These are phyloP conservation scores for Abrus pulchellus DNA, from an alignment of 306 rosid genomes.

Conservation along the genomic window DNA sequence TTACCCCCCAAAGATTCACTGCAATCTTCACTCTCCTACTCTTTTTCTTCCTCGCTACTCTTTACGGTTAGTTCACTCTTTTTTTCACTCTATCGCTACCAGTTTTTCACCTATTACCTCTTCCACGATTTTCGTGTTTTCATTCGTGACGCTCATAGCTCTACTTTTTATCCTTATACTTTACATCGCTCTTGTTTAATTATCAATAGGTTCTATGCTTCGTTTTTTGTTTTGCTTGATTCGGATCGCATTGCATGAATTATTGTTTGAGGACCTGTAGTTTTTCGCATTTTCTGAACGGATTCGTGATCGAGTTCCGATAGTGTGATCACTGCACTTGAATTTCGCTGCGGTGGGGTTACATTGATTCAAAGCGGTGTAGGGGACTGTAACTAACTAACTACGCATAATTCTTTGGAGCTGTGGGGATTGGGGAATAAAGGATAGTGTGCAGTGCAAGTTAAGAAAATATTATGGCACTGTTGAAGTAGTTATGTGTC, in stretches of 20 bases:
- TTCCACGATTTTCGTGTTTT: slow-evolving; percentile 6
- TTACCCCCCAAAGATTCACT: slow-evolving; percentile 38
- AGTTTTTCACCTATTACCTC: not conserved
- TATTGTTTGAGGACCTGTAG: not conserved
- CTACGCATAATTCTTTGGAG: slow-evolving; percentile 14
- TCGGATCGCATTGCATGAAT: slow-evolving; percentile 45
- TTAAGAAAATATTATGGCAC: slow-evolving; percentile 6
- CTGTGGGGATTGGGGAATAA: not conserved
- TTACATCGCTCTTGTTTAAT: not conserved
- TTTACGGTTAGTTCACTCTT: slow-evolving; percentile 55
- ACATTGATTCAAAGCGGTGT: slow-evolving; percentile 6
- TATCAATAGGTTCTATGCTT: slow-evolving; percentile 19
- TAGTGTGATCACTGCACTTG: not conserved
- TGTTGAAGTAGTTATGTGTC: not conserved
- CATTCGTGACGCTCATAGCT: not conserved
- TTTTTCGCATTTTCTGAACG: slow-evolving; percentile 18
- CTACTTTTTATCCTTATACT: slow-evolving; percentile 10
- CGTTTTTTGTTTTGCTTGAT: not conserved
- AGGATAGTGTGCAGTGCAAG: slow-evolving; percentile 13
- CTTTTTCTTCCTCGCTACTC: slow-evolving; percentile 25
- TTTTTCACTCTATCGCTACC: not conserved
- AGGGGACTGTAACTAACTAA: not conserved
- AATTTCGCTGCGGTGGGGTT: slow-evolving; percentile 31
- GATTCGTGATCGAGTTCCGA: slow-evolving; percentile 40
- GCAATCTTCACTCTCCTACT: slow-evolving; percentile 34